phyloP scores from a whole-genome alignment of 352 stramenopile genomes.

The Phytophthora hibernalis region DNA sequence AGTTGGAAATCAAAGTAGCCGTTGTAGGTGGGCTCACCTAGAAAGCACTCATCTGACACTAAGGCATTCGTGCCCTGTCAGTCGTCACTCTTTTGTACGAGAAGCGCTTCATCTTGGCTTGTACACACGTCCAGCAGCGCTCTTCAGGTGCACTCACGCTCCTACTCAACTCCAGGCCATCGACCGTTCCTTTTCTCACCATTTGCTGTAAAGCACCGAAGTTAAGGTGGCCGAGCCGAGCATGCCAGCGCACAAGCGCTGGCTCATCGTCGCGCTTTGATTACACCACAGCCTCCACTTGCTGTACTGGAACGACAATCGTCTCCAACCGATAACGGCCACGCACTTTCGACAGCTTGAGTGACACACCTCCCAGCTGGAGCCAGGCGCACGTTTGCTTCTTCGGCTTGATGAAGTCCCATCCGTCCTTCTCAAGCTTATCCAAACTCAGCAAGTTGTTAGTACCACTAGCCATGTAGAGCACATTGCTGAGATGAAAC shows the following conservation, averaged over 20 bases:
- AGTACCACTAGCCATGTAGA: neutral
- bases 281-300: neutral
- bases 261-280: neutral
- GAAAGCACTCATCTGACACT: slow-evolving; percentile 5
- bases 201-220: neutral
- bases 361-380: no score
- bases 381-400: neutral
- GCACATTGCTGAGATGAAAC: neutral
- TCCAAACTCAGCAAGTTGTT: neutral
- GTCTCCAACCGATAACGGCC: neutral
- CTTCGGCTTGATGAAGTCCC: slow-evolving; percentile 2
- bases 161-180: neutral
- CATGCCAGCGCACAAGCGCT: slow-evolving; percentile 1
- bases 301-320: neutral
- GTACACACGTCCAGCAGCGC: slow-evolving; percentile 1
- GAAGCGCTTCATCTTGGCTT: slow-evolving; percentile 6
- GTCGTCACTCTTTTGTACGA: slow-evolving; percentile 1
- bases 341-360: neutral
- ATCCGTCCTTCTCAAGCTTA: slow-evolving; percentile 1
- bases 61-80: no score
- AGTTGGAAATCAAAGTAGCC: slow-evolving; percentile 4
- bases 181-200: neutral
- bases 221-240: neutral
- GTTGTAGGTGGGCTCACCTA: slow-evolving; percentile 3
- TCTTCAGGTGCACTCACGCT: neutral